phyloP scores from a whole-genome alignment of 1,284 basidiomycete species.

The Blastosporella zonata region DNA sequence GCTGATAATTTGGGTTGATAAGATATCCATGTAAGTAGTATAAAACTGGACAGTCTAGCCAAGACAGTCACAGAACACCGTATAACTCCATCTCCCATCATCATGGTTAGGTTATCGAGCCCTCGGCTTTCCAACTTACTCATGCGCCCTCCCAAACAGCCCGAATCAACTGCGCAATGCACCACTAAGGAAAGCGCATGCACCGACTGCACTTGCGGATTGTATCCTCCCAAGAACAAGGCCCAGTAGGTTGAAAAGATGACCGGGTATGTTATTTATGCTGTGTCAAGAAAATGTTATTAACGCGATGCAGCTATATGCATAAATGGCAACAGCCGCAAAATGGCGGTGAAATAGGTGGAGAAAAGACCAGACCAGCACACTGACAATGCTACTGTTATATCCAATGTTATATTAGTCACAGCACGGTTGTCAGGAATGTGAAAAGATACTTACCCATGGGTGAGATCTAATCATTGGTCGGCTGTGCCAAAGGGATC shows the following conservation, averaged over 20 bases:
- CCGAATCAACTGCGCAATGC: constrained; percentile 19
- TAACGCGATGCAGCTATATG: neutral
- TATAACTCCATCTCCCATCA: constrained; percentile 1
- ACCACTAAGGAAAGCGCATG: constrained; percentile 24
- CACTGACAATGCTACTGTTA: neutral
- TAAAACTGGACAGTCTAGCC: neutral
- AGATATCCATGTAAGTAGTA: neutral
- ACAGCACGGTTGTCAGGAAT: neutral
- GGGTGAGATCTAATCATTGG: constrained; percentile 18
- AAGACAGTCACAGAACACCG: neutral
- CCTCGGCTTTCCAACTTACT: neutral
- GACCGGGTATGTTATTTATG: neutral
- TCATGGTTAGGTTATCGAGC: neutral
- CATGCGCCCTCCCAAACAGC: constrained; percentile 2
- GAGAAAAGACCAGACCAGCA: neutral
- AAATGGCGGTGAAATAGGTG: neutral
- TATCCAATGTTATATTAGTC: neutral
- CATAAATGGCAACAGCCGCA: neutral
- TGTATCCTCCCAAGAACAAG: constrained; percentile 20
- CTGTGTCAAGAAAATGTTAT: neutral
- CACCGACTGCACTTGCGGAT: constrained; percentile 25
- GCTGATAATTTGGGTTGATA: neutral
- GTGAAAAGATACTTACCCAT: neutral
- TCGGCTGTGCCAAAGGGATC: constrained; percentile 51
- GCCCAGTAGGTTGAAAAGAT: neutral